Base-by-base conservation (phyloP, 2,329 filamentous ascomycete genomes). In the Fusarium napiforme region DNA sequence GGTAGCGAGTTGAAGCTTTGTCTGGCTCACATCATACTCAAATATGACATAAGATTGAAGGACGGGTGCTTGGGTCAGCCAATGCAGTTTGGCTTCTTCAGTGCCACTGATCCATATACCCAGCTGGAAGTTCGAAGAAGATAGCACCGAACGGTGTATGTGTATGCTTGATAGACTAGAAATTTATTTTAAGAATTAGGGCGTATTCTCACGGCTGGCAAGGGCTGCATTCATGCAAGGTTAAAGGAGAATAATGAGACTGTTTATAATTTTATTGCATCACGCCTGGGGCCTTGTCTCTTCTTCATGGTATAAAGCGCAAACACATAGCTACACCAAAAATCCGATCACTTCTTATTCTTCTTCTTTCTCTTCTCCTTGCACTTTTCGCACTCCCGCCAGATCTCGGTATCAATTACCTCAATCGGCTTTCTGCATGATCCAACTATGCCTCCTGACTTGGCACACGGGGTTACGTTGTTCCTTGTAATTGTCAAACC, bases 1-100 rank as follows among this genome's bases (percentile, higher is more conserved):
- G 40, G 60, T 1, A 62, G 53, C 34, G 60, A 60, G 14, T 23
- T 62, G 6, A 62, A 62, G 16, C 32, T 62, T 21, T 62, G 53
- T 12, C 19, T 62, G 2, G 39, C 60, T 3, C 53, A 60, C 1
- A 62, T 62, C 2, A 1, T 60, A 23, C 40, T 46, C 1, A 62
- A 60, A 8, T 60, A 62, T 7, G 39, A 62, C 4, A 12, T 62
- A 9, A 60, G 60, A 26, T 42, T 62, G 0, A 46, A 46, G 10
- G 32, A 60, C 1, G 60, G 32, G 6, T 62, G 28, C 2, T 4
- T 36, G 5, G 53, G 23, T 0, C 46, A 39, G 21, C 32, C 39
- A 8, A 46, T 32, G 32, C 18, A 39, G 21, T 7, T 60, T 18
- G 53, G 39, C 3, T 39, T 62, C 0, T 9, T 62, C 26, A 45